These are phyloP conservation scores for Trametes sp. DNA, from an alignment of 1,284 basidiomycete species.

Conservation along the genomic window DNA sequence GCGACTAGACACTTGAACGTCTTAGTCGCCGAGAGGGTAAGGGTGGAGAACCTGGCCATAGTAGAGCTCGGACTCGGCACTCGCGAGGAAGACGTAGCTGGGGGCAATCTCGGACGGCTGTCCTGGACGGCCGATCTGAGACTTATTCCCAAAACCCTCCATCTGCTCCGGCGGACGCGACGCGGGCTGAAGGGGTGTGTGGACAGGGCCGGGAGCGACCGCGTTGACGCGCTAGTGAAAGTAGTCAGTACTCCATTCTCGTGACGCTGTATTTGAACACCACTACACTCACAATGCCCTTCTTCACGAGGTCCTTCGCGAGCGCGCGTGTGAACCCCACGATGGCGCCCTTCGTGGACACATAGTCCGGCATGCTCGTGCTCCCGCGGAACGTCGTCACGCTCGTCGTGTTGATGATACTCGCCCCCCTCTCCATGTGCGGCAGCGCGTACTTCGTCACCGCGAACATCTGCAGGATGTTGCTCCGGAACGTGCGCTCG, in stretches of 20 bases:
- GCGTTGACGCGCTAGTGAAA: slow-evolving; percentile 54
- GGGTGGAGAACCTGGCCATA: slow-evolving; percentile 37
- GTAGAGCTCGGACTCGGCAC: slow-evolving; percentile 47
- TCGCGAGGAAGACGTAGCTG: slow-evolving; percentile 55
- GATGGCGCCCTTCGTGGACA: slow-evolving; percentile 65
- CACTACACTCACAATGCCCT: slow-evolving; percentile 46
- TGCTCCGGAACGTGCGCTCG: slow-evolving; percentile 61
- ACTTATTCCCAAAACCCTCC: slow-evolving; percentile 49
- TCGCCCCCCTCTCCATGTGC: slow-evolving; percentile 64
- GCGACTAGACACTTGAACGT: background rate
- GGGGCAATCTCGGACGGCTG: slow-evolving; percentile 66
- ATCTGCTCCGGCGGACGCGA: slow-evolving; percentile 60
- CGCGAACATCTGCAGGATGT: slow-evolving; percentile 66
- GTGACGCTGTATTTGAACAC: no score
- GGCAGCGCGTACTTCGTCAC: slow-evolving; percentile 62
- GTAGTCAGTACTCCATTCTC: background rate
- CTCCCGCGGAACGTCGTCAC: slow-evolving; percentile 65
- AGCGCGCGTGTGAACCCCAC: slow-evolving; percentile 63
- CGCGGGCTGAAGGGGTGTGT: slow-evolving; percentile 62
- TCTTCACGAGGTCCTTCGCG: slow-evolving; percentile 61
- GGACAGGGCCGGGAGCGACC: slow-evolving; percentile 61
- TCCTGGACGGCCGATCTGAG: slow-evolving; percentile 53
- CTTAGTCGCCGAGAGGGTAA: slow-evolving; percentile 32
- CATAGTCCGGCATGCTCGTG: slow-evolving; percentile 58
- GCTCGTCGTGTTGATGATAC: slow-evolving; percentile 70